Base-by-base conservation (phyloP, 2,329 filamentous ascomycete genomes). In the Talaromyces islandicus region DNA sequence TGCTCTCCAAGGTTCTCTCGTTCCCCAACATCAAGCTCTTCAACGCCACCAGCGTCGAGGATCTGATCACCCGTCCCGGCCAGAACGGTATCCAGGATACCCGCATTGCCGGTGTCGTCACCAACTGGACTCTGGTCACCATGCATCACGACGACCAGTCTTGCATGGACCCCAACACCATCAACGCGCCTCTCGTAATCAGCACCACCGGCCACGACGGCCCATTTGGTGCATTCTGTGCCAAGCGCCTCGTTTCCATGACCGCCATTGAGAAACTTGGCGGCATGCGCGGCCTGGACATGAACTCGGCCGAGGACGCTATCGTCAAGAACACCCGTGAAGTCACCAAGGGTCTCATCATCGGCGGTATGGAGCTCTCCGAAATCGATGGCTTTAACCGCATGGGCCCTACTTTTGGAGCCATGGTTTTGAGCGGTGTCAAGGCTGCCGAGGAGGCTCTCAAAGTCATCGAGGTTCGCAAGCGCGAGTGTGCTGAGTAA, bases 131-230 rank as follows among this genome's bases (percentile, higher is more conserved):
- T 1, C 83, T 96, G 27, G 92, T 96, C 54, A 85, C 88, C 50
- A 89, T 93, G 82, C 88, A 92, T 75, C 89, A 92, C 75, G 89
- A 92, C 72, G 89, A 93, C 73, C 91, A 96, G 80, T 90, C 86
- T 63, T 96, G 92, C 88, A 96, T 96, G 92, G 92, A 96, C 75
- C 92, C 92, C 67, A 96, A 94, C 85, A 96, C 92, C 69, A 96
- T 96, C 84, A 96, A 96, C 72, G 91, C 91, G 0, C 91, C 92
- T 1, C 76, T 96, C 61, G 81, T 96, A 71, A 89, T 97, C 79
- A 91, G 88, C 60, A 96, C 92, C 25, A 96, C 92, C 0, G 92
- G 92, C 56, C 92, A 97, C 70, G 92, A 97, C 66, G 92, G 85
- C 53, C 92, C 92, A 17, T 95, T 96, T 73, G 92, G 92, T 53